Evolutionary conservation across 169 alveolate genomes (phyloP), one percentile per base, ranked within the genome.

Genomic region (Plasmodium relictum): DNA sequence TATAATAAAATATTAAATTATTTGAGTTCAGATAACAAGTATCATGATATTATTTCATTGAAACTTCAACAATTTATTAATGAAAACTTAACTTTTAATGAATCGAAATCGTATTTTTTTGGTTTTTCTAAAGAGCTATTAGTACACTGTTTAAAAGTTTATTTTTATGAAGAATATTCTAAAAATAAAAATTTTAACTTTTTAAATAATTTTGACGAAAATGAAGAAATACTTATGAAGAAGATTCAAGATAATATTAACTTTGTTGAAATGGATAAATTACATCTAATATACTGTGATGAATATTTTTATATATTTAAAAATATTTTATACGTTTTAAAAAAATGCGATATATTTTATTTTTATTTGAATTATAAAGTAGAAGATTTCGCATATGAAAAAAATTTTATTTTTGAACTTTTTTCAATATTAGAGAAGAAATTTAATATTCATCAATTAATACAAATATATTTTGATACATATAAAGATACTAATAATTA

Each of bases 121-220:
- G 90, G 90, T 0, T 80, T 80, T n/a, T 80, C 90, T 14, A 80
- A 80, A n/a, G 90, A 80, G 44, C n/a, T 80, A 2, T 56, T 80
- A 8, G 69, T 68, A 3, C 90, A 80, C 44, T 66, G 90, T 45
- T 54, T 80, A 63, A 41, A 45, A 31, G 80, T 80, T 1, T 80
- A 80, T 18, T 80, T 9, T 68, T 45, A 74, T 39, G 42, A 42
- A 4, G 6, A 3, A 18, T 6, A n/a, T 8, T 7, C 16, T 48
- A 16, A 50, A 24, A 37, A 50, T 2, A 37, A 24, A 2, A 39
- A 9, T n/a, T 50, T 18, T 2, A 4, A 39, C 8, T 8, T 14
- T 9, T 12, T 24, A 9, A 45, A 37, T 41, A 48, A 24, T 45
- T 44, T n/a, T 22, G 12, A 0, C 14, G 10, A n/a, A 1, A 3